Base-by-base conservation (phyloP, 176 grass and related monocot genomes). In the Pontederia paniculata region DNA sequence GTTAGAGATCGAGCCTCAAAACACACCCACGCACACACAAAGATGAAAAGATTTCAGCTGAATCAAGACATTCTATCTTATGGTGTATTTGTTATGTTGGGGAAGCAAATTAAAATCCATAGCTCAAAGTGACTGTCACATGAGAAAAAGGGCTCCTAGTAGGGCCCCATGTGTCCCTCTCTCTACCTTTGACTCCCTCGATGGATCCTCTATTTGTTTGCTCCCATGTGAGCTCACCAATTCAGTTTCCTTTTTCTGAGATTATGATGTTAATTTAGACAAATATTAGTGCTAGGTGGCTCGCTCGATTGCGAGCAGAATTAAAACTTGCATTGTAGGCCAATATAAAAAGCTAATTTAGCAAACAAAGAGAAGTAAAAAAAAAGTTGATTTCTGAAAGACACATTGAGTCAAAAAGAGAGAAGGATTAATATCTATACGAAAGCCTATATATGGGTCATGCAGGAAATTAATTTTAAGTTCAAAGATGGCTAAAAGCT, bases 101-200 rank as follows among this genome's bases (percentile, higher is more conserved):
- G 53, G 68, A 54, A 60, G 67, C 22, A 37, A 37, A 37, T 37
- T 37, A 37, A 37, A 37, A 37, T 37, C 28, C 75, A 43, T 62
- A 66, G 12, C 57, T 52, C 72, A 61, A 69, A 88, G 84, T 88
- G 84, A 82, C 75, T 55, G 71, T 82, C 84, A 88, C 84, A 82
- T 79, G 84, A 82, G 72, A 75, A 21, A 48, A 37, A 37, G 28
- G 45, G n/a, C 15, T 14, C 45, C 20, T 49, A 16, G 20, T 64
- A 73, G 65, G 84, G 78, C 79, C 62, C 75, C 60, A 64, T 72
- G 74, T 28, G 28, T 37, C 28, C 7, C 28, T 37, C 28, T 59
- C 60, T 41, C 78, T 68, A 62, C 72, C 71, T 79, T 82, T 88
- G 84, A 88, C 84, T 79, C 74, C 74, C 77, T 81, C 23, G 57